Base-by-base conservation (phyloP, 805 yeast species). In the Candida wancherniae region DNA sequence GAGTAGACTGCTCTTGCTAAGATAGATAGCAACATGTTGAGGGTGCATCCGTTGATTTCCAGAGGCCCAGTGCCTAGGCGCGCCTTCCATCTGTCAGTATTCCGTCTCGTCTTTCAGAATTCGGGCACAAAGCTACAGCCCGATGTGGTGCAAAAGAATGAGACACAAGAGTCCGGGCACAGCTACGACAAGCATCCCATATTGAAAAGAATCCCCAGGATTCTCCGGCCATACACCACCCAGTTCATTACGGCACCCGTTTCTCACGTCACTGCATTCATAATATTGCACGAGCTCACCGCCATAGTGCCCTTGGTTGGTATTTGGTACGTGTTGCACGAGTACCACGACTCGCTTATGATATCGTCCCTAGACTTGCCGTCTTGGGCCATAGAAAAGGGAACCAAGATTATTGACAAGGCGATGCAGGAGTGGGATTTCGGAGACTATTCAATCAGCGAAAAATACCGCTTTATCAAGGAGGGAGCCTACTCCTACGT, bases 401-500 rank as follows among this genome's bases (percentile, higher is more conserved):
- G 87, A 6, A 65, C 71, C 6, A 68, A 64, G 22, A 70, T 73
- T 26, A 75, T 80, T 20, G 81, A 77, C 37, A 64, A 61, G 29
- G 54, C 77, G 15, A 64, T 75, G 42, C 63, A 67, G 32, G 48
- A 51, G 19, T 59, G 53, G 37, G 58, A 55, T 33, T 57, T 55
- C 26, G 39, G 42, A 23, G 37, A 55, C 26, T 53, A 57, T 44
- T 56, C 67, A 24, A 45, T 77, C 10, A 67, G 63, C 24, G 77
- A 75, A 20, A 75, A 77, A 40, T 63, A 80, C 27, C 61, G 63
- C 29, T 50, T 80, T 16, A 58, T 84, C 5, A 51, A 77, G 42
- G 84, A 82, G 41, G 94, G 94, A 7, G 87, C 88, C 0, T 68
- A 81, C 15, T 77, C 94, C 0, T 84, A 77, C 45, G 80, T 79